phyloP scores from a whole-genome alignment of 139 green algal species.

The Deuterostichococcus epilithicus region DNA sequence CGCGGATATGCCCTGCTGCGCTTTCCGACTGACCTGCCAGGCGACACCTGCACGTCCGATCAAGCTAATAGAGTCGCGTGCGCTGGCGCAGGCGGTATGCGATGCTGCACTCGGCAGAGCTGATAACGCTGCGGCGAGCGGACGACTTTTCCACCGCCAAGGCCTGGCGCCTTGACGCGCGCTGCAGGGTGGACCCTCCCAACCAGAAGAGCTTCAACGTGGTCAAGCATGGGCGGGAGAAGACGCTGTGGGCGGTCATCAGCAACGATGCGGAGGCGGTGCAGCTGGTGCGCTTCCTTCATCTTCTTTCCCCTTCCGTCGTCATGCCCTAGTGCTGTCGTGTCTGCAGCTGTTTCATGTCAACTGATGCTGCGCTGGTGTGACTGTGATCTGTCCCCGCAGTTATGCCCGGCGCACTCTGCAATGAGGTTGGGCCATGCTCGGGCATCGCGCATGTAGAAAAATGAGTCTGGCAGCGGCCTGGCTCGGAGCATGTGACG shows the following conservation, averaged over 20 bases:
- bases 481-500: no score
- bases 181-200: not conserved
- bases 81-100: not conserved
- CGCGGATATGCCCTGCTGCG: no score
- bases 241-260: slow-evolving; percentile 1
- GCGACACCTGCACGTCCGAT: no score
- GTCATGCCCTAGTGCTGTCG: no score
- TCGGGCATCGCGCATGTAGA: not conserved
- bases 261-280: not conserved
- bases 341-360: no score
- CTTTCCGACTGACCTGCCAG: no score
- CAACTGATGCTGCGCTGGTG: no score
- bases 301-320: no score
- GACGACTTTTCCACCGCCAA: not conserved
- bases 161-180: not conserved
- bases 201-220: not conserved
- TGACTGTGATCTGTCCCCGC: no score
- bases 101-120: not conserved
- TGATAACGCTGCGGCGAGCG: not conserved
- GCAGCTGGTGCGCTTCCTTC: slow-evolving; percentile 1
- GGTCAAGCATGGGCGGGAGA: not conserved
- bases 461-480: no score
- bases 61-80: no score
- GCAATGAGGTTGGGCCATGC: not conserved
- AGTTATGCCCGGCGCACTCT: no score